Conservation (phyloP, 164 flowering plant genomes). For the Saururus chinensis region DNA sequence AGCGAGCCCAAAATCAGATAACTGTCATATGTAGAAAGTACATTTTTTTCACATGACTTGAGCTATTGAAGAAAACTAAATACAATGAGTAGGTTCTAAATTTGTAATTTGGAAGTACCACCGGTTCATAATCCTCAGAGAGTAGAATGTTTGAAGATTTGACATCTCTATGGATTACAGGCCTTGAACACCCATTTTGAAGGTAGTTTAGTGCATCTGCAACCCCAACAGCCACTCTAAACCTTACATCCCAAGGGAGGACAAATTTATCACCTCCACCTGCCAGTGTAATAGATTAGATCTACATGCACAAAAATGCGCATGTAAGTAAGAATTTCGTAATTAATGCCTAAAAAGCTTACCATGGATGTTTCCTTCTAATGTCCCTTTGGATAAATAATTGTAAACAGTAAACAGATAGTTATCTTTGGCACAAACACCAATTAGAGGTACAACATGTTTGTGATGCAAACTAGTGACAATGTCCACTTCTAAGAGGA, state of each 20-base stretch:
- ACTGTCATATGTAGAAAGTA: constrained; percentile 22
- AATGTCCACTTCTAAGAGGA: constrained; percentile 59
- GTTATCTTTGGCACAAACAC: constrained; percentile 53
- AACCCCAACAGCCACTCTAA: constrained; percentile 51
- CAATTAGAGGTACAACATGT: constrained; percentile 48
- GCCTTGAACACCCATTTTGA: constrained; percentile 44
- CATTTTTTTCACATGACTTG: neutral
- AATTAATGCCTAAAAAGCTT: constrained; percentile 5
- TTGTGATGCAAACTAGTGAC: constrained; percentile 56
- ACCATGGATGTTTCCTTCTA: constrained; percentile 74
- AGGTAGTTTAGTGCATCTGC: constrained; percentile 78
- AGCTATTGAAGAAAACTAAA: neutral
- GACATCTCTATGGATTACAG: constrained; percentile 84
- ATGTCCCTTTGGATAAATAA: constrained; percentile 55
- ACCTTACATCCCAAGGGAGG: constrained; percentile 70
- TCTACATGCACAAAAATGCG: neutral
- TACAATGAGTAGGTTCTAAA: neutral
- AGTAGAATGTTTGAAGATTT: constrained; percentile 94
- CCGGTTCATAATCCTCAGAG: constrained; percentile 51
- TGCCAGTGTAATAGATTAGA: neutral
- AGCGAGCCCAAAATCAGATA: constrained; percentile 94
- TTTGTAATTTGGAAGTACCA: constrained; percentile 28
- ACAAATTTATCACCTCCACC: constrained; percentile 22
- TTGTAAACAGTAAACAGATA: constrained; percentile 63
- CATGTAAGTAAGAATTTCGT: no score